Conservation (phyloP, 2,329 filamentous ascomycete genomes). For the Gaeumannomyces tritici region DNA sequence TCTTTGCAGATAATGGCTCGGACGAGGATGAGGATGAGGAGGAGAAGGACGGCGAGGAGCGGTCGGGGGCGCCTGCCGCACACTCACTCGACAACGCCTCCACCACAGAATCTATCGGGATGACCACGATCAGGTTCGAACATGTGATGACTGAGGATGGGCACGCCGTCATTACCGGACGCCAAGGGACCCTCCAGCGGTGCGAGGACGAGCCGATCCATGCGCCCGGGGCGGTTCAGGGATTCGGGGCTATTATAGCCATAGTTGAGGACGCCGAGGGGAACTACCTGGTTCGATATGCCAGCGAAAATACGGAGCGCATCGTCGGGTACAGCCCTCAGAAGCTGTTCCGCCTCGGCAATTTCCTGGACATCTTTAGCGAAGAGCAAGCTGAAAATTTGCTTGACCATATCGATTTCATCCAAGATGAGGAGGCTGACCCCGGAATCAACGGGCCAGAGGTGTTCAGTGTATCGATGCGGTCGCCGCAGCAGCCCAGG, state of each 20-base stretch:
- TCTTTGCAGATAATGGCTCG: slow-evolving; percentile 12
- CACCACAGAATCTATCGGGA: slow-evolving; percentile 13
- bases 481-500: slow-evolving; percentile 42
- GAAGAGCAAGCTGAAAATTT: slow-evolving; percentile 80
- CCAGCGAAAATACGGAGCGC: slow-evolving; percentile 69
- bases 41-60: slow-evolving; percentile 7
- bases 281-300: slow-evolving; percentile 59
- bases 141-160: slow-evolving; percentile 69
- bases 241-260: slow-evolving; percentile 69
- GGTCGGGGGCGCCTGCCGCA: slow-evolving; percentile 2
- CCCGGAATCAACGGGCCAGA: slow-evolving; percentile 69
- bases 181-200: slow-evolving; percentile 62
- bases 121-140: slow-evolving; percentile 67
- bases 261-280: slow-evolving; percentile 62
- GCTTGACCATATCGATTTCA: slow-evolving; percentile 80
- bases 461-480: slow-evolving; percentile 71
- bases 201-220: slow-evolving; percentile 92
- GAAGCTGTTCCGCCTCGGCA: slow-evolving; percentile 63
- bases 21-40: slow-evolving; percentile 12
- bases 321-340: slow-evolving; percentile 70
- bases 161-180: slow-evolving; percentile 74
- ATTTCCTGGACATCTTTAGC: slow-evolving; percentile 73
- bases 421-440: slow-evolving; percentile 72
- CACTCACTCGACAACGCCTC: slow-evolving; percentile 5
- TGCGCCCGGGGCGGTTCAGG: slow-evolving; percentile 71